These are phyloP conservation scores for Lyophyllum semitale DNA, from an alignment of 768 basidiomycete species.

Conservation along the genomic window DNA sequence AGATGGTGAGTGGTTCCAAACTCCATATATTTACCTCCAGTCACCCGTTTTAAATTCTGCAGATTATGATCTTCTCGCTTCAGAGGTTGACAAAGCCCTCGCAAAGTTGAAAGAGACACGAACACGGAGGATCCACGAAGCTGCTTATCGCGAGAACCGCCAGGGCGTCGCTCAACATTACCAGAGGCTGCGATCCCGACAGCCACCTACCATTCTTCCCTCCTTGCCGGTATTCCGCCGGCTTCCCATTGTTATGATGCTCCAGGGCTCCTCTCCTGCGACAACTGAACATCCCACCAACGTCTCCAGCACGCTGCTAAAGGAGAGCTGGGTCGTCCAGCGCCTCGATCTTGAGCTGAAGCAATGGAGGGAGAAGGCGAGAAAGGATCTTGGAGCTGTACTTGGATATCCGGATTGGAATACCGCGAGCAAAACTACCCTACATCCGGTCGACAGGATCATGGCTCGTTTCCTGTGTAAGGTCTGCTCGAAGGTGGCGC, in stretches of 20 bases:
- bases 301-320: conserved; percentile 25
- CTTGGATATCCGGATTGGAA: conserved; percentile 59
- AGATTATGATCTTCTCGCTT: conserved; percentile 34
- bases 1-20: conserved; percentile 30
- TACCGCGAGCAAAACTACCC: conserved; percentile 39
- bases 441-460: conserved; percentile 60
- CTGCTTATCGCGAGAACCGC: conserved; percentile 27
- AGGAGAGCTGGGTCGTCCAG: conserved; percentile 30
- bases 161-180: conserved; percentile 44
- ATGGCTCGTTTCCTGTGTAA: conserved; percentile 63
- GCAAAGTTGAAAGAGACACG: conserved; percentile 23
- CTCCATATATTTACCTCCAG: neutral
- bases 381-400: conserved; percentile 39
- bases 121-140: conserved; percentile 20
- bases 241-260: conserved; percentile 44
- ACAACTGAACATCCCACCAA: conserved; percentile 9
- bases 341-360: conserved; percentile 46
- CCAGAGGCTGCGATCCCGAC: conserved; percentile 40
- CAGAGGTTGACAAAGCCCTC: conserved; percentile 26
- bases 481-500: conserved; percentile 42
- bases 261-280: conserved; percentile 29
- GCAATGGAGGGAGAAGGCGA: conserved; percentile 50
- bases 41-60: neutral
- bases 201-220: conserved; percentile 37
- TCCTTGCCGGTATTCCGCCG: conserved; percentile 47